Evolutionary conservation across 2,329 filamentous ascomycete species (phyloP), one percentile per base, ranked within the genome.

Genomic region (Colletotrichum godetiae): DNA sequence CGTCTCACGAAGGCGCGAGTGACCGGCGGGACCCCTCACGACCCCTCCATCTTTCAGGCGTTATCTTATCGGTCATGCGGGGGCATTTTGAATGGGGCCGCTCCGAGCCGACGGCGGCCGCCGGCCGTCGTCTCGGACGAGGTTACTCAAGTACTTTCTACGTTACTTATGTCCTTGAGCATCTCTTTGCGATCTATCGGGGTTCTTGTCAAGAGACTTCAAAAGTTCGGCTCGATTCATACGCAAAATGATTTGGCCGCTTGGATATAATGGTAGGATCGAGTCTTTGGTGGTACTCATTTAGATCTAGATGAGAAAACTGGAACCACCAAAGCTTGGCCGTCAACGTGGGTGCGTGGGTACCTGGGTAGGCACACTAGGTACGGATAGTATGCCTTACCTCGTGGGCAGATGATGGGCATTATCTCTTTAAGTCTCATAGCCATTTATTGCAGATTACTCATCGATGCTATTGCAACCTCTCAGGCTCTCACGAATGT

Each of bases 51-150:
- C 46, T 64, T 63, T 37, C 31, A 31, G 6, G 12, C 19, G 46
- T 35, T 57, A 57, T 65, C 52, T 65, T 56, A 57, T 65, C 49
- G 22, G 15, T 27, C n/a, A 52, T 52, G 64, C 22, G 67, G 66
- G 66, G 59, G 10, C 11, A 10, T 10, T n/a, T 24, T 19, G 42
- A 12, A 31, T 33, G 65, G 53, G 29, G 35, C 22, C 37, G 67
- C 56, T 57, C 71, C 56, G 56, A 66, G 71, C 71, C 71, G 71
- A 31, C 71, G 67, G 71, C 71, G 46, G 71, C 71, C 71, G 71
- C n/a, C 67, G 67, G 71, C 71, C 67, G 24, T 7, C 22, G 24
- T 29, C 27, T 33, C 49, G 33, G 15, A 56, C 10, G 33, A 57
- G 3, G 55, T 6, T 55, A 10, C 11, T 24, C 2, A 27, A 24